Evolutionary conservation across 2,329 filamentous ascomycete genomes (phyloP), one percentile per base, ranked within the genome.

Genomic region (Triangularia setosa): DNA sequence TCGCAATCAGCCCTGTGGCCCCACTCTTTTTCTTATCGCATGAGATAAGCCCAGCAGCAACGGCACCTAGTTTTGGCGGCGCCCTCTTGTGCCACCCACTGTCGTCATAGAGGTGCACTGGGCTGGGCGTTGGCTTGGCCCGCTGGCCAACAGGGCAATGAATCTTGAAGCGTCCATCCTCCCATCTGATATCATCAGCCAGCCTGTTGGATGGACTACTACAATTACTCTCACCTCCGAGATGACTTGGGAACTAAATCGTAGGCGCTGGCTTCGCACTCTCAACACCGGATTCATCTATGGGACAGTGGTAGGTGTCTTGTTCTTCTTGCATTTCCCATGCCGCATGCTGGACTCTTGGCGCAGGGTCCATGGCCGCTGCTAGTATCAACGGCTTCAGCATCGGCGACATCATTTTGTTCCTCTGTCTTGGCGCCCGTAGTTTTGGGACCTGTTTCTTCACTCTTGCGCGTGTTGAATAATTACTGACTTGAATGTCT

Each of bases 281-380:
- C 80, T 90, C 73, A 92, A 90, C 73, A 87, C 81, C 76, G 88
- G 88, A 76, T 92, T 87, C 77, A 87, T 93, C 69, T 91, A 87
- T 76, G 90, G 89, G 68, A 85, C 84, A 75, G 80, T 92, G 73
- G 90, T 93, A 82, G 74, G 89, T 86, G 40, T 53, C 57, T 53
- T 61, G n/a, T 40, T 57, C 62, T 25, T 21, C 27, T 33, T 63
- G 16, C 24, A 7, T 40, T 40, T 14, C 2, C 25, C 24, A 11
- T n/a, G 58, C 57, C 28, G 12, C 61, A n/a, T n/a, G n/a, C n/a
- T n/a, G 30, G 30, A 12, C 11, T 33, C 30, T 33, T 33, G 12
- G 30, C 30, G 30, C 8, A 8, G 35, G n/a, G 58, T 23, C 16
- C n/a, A 33, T 48, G 48, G 25, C 28, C 27, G 6, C 11, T 40